These are phyloP conservation scores for Eutrema salsugineum DNA, from an alignment of 441 rosid species.

Conservation along the genomic window DNA sequence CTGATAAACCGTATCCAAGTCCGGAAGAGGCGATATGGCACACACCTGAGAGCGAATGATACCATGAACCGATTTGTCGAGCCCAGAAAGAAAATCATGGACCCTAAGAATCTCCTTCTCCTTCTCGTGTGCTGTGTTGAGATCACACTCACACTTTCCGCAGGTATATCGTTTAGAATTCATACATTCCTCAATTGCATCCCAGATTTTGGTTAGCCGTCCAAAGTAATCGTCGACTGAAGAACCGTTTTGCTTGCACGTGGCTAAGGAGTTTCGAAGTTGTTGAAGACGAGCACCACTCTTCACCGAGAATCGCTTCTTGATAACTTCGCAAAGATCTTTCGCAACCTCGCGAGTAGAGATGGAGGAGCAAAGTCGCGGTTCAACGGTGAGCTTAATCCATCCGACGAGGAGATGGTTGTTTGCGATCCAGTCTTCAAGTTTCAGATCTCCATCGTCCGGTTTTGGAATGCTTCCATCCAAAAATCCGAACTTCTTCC, in stretches of 20 bases:
- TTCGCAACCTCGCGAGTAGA: background rate
- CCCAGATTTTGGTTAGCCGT: background rate
- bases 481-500: no score
- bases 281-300: background rate
- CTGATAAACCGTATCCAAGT: no score
- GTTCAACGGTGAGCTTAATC: background rate
- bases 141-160: background rate
- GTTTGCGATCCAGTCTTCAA: no score
- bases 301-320: background rate
- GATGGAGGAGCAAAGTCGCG: background rate
- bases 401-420: no score
- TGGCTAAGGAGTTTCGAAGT: background rate
- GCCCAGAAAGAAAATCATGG: background rate
- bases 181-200: background rate
- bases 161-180: background rate
- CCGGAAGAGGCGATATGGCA: background rate
- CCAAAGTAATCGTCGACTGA: background rate
- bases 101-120: accelerated
- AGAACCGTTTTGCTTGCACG: background rate
- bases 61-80: background rate
- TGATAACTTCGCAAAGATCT: background rate
- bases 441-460: no score
- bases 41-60: background rate
- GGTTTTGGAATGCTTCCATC: no score
- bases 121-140: background rate